Conservation (phyloP, 208 protist species). For the Angomonas ambiguus region DNA sequence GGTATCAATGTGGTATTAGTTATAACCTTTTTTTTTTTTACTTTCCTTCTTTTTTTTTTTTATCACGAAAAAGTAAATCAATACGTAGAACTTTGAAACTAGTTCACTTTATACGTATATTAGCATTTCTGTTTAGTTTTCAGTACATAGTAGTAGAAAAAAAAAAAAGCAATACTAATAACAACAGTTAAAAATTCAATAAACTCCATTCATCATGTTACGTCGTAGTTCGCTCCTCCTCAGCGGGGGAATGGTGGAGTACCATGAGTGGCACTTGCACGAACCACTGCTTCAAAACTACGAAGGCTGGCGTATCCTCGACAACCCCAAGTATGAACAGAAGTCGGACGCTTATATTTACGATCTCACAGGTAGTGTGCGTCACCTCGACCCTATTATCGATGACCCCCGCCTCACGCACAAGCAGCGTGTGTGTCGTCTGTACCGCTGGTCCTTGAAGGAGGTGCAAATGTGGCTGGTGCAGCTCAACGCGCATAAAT, state of each 20-base stretch:
- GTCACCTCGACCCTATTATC: slow-evolving; percentile 89
- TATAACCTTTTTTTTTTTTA: neutral
- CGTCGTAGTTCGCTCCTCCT: slow-evolving; percentile 63
- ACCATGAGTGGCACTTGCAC: slow-evolving; percentile 90
- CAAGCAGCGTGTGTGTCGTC: slow-evolving; percentile 88
- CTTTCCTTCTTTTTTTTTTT: slow-evolving; percentile 8
- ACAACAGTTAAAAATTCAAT: neutral
- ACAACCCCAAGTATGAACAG: slow-evolving; percentile 83
- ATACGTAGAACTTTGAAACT: neutral
- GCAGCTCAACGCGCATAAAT: slow-evolving; percentile 84
- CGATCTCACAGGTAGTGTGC: slow-evolving; percentile 75
- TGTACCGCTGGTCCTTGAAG: slow-evolving; percentile 87
- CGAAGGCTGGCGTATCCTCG: slow-evolving; percentile 90
- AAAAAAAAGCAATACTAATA: neutral
- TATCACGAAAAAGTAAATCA: neutral
- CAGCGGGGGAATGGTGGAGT: slow-evolving; percentile 83
- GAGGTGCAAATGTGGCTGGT: slow-evolving; percentile 87
- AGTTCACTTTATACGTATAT: neutral
- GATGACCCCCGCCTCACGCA: slow-evolving; percentile 91
- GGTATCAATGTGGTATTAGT: neutral
- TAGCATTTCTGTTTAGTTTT: neutral
- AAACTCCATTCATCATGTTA: no score
- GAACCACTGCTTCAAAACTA: slow-evolving; percentile 89
- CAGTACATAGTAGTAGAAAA: neutral
- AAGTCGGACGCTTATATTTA: slow-evolving; percentile 80